Evolutionary conservation across 1,284 basidiomycete genomes (phyloP), one percentile per base, ranked within the genome.

Genomic region (Ceratobasidium sp.): DNA sequence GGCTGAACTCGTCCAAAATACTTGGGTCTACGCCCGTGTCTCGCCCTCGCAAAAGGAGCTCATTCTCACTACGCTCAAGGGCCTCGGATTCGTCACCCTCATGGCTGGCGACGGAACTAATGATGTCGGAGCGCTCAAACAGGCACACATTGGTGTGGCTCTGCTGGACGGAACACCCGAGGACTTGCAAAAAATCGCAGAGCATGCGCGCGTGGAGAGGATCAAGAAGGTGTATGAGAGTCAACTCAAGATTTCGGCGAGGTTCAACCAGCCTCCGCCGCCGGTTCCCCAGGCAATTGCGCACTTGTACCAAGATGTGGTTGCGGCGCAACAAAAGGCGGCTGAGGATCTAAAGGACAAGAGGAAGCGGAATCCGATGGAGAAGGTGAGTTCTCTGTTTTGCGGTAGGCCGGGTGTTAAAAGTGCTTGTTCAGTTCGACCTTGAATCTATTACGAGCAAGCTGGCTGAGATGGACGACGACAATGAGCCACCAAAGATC

Each of bases 21-120:
- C 95, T 4, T 98, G 95, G 95, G 96, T 98, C 73, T 98, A 98
- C 81, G 96, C 96, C 29, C 95, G 96, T 69, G 96, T 98, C 25
- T 97, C 96, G n/a, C 96, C 96, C 0, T 85, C 90, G 0, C 97
- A 98, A 83, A 98, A 98, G 85, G 96, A 98, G 83, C 90, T 90
- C 83, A 97, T 98, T 84, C 89, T 98, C 64, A 94, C 95, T 0
- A 92, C 93, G 2, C 87, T 98, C 76, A 95, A 96, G 83, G 88
- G 88, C 15, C 89, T 97, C 34, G 96, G 96, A 34, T 98, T 95
- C 83, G 88, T 89, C 7, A 98, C 96, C 0, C 88, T 98, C 74
- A 98, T 98, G 96, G 96, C 96, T 13, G 96, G 96, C 77, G 97
- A 98, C 82, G 97, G 97, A 51, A 98, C 96, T 19, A 98, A 98